phyloP scores from a whole-genome alignment of 2,329 filamentous ascomycete species.

The Colletotrichum plurivorum region DNA sequence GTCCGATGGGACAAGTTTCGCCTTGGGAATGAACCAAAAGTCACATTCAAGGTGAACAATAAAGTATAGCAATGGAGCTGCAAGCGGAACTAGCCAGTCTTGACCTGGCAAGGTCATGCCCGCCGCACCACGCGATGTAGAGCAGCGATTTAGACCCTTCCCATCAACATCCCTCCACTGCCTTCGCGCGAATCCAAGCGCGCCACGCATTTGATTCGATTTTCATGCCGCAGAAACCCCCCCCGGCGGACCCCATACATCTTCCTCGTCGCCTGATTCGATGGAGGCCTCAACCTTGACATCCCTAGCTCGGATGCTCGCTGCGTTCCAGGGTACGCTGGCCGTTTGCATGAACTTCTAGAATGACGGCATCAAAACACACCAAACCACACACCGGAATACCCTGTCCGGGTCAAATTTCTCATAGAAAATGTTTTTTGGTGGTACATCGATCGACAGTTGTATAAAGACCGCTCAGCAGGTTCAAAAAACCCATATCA shows the following conservation, averaged over 20 bases:
- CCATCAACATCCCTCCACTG: conserved; percentile 32
- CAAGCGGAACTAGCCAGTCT: conserved; percentile 9
- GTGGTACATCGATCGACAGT: conserved; percentile 12
- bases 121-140: conserved; percentile 22
- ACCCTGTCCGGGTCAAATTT: conserved; percentile 33
- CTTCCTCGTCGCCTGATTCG: conserved; percentile 1
- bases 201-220: conserved; percentile 37
- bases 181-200: conserved; percentile 32
- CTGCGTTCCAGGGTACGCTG: conserved; percentile 31
- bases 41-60: conserved; percentile 9
- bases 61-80: conserved; percentile 9
- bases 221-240: conserved; percentile 21
- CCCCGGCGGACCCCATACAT: background rate
- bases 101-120: conserved; percentile 19
- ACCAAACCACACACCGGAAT: conserved; percentile 18
- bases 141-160: conserved; percentile 20
- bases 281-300: conserved; percentile 11
- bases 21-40: conserved; percentile 8
- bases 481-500: background rate
- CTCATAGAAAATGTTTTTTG: conserved; percentile 4
- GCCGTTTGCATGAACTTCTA: conserved; percentile 42
- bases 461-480: conserved; percentile 26
- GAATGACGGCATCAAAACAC: conserved; percentile 40
- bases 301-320: conserved; percentile 32
- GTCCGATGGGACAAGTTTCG: background rate